Base-by-base conservation (phyloP, 495 filamentous ascomycete species). In the Podospora tetraspora region DNA sequence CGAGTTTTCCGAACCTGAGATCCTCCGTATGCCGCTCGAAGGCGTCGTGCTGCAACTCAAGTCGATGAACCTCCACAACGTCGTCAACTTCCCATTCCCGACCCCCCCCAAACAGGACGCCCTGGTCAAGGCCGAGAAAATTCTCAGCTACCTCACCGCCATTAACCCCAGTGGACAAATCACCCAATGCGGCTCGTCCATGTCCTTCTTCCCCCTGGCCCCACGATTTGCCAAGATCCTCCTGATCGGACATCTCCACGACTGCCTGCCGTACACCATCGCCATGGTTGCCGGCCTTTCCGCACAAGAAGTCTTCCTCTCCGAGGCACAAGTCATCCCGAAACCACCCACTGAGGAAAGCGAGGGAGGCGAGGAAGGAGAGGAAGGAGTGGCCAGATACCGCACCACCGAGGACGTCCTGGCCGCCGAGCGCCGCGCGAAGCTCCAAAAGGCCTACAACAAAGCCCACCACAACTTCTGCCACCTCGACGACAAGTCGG, bases 31-130 rank as follows among this genome's bases (percentile, higher is more conserved):
- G 79, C 96, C 96, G 19, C 92, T 97, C 57, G 96, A 99, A 77
- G 87, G 87, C 13, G 90, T 97, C 19, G 93, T 98, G 7, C 84
- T 99, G 10, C 94, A 97, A 74, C 90, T 99, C 73, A 98, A 97
- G 81, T 89, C 90, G 69, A 97, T 98, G 92, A 92, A 92, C 66
- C 84, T 97, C 24, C 91, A 94, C 70, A 90, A 93, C 65, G 90
- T 98, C 3, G 87, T 90, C 74, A 96, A 94, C 73, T 99, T 99
- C 77, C 96, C 95, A n/a, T 99, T 98, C 76, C 96, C 96, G 9
- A 97, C 96, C 3, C 89, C 92, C 8, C 96, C 95, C 22, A 91
- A 93, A 69, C 88, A 89, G 16, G 82, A 89, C 68, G 92, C 89
- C 69, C 84, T 99, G 1, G 84, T 86, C 59, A 94, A 91, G 73